Conservation (phyloP, 441 rosid genomes). For the Capsella rubella region DNA sequence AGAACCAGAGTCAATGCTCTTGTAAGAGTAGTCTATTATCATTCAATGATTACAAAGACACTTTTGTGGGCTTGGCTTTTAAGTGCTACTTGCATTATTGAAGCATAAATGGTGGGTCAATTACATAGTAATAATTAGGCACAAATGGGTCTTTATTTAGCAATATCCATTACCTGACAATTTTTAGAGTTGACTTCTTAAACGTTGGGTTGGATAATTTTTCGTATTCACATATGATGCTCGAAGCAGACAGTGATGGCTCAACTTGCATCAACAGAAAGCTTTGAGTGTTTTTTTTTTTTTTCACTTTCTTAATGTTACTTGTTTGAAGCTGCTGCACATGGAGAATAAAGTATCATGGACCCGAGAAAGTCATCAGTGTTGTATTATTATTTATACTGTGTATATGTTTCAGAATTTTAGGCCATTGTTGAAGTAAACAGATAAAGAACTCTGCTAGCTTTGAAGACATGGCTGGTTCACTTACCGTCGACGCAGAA, state of each 20-base stretch:
- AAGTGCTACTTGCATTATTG: conserved; percentile 35
- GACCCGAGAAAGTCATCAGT: conserved; percentile 13
- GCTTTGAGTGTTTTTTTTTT: background rate
- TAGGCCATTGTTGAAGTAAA: background rate
- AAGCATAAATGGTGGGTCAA: conserved; percentile 2
- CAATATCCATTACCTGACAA: conserved; percentile 29
- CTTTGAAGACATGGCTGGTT: conserved; percentile 36
- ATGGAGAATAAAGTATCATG: conserved; percentile 31
- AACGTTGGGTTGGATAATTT: conserved; percentile 1
- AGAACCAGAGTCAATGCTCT: conserved; percentile 9
- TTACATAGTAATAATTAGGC: conserved; percentile 29
- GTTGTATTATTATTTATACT: conserved; percentile 20
- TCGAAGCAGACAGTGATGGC: conserved; percentile 38
- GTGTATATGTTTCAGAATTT: conserved; percentile 12
- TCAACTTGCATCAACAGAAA: conserved; percentile 19
- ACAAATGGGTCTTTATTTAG: conserved; percentile 25
- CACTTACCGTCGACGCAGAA: conserved; percentile 36
- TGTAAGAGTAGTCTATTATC: conserved; percentile 17
- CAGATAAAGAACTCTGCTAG: background rate
- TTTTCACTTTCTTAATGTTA: background rate
- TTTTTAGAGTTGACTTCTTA: conserved; percentile 31
- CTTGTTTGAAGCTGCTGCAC: conserved; percentile 35
- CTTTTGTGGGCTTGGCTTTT: conserved; percentile 18
- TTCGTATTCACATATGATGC: conserved; percentile 36
- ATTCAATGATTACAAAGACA: conserved; percentile 23